Percentiles rank a stretch among this genome's conserved stretches.
phyloP scores from a whole-genome alignment of 1,284 basidiomycete species.

The Apiotrichum brassicae region DNA sequence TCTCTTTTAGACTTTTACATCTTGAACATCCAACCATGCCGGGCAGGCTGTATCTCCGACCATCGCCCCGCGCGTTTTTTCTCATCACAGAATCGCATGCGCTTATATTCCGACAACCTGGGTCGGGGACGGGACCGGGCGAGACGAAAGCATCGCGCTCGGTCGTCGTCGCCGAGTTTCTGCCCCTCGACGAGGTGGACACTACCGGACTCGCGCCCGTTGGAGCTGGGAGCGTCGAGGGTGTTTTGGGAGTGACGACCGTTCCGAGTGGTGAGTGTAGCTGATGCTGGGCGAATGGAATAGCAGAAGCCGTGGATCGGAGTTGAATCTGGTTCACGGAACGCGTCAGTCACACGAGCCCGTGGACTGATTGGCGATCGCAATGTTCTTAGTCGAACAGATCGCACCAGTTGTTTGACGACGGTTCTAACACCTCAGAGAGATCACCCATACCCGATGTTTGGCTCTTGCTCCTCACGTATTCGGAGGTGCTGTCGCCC shows the following conservation, averaged over 20 bases:
- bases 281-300: not conserved
- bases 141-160: conserved; percentile 32
- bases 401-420: too few relatives aligned
- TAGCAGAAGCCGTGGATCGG: too few relatives aligned
- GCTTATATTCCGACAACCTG: conserved; percentile 43
- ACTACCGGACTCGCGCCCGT: conserved; percentile 55
- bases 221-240: conserved; percentile 63
- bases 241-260: conserved; percentile 62
- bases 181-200: conserved; percentile 65
- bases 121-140: conserved; percentile 9
- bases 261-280: conserved; percentile 46
- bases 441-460: conserved; percentile 42
- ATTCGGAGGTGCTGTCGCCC: conserved; percentile 31
- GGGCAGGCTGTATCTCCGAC: conserved; percentile 41
- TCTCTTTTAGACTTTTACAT: too few relatives aligned
- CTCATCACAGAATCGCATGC: conserved; percentile 42
- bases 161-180: conserved; percentile 66
- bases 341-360: too few relatives aligned
- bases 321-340: too few relatives aligned
- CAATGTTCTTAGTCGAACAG: too few relatives aligned
- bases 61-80: conserved; percentile 42
- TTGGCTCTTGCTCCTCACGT: conserved; percentile 43
- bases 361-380: too few relatives aligned
- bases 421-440: too few relatives aligned
- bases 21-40: too few relatives aligned